Conservation (phyloP, 768 basidiomycete genomes). For the Clavulina sp. region DNA sequence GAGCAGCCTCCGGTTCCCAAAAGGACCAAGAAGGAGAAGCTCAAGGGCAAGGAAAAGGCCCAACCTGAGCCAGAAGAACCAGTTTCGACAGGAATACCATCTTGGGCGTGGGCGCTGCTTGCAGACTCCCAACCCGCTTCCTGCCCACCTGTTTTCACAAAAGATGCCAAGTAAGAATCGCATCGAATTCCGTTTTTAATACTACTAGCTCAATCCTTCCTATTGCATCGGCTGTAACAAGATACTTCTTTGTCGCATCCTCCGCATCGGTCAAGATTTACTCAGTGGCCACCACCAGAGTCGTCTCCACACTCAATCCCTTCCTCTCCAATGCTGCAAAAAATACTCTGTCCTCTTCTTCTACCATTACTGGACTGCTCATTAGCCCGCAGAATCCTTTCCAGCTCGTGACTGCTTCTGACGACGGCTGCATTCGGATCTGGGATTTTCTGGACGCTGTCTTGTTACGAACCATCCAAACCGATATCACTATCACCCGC, state of each 20-base stretch:
- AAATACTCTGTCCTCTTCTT: constrained; percentile 16
- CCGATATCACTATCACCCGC: constrained; percentile 51
- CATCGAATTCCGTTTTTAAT: constrained; percentile 11
- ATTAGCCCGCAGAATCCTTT: constrained; percentile 75
- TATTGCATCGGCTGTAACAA: constrained; percentile 17
- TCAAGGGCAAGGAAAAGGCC: neutral
- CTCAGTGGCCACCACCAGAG: constrained; percentile 56
- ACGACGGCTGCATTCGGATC: constrained; percentile 68
- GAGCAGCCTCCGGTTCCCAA: too few relatives aligned
- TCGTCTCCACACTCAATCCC: constrained; percentile 66
- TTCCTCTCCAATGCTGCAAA: constrained; percentile 18
- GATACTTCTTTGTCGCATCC: constrained; percentile 80
- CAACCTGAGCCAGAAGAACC: too few relatives aligned
- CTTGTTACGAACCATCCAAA: constrained; percentile 53
- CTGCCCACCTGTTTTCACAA: constrained; percentile 64
- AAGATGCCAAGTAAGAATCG: constrained; percentile 57
- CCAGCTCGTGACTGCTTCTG: constrained; percentile 72
- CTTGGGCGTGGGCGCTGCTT: constrained; percentile 22
- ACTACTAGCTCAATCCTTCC: constrained; percentile 8
- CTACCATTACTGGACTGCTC: constrained; percentile 49
- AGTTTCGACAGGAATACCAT: neutral
- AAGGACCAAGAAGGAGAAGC: too few relatives aligned
- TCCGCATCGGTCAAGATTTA: constrained; percentile 74
- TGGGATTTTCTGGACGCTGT: constrained; percentile 89
- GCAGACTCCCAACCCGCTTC: constrained; percentile 48